These are phyloP conservation scores for Conoideocrella luteorostrata DNA, from an alignment of 2,329 filamentous ascomycete species.

Conservation along the genomic window DNA sequence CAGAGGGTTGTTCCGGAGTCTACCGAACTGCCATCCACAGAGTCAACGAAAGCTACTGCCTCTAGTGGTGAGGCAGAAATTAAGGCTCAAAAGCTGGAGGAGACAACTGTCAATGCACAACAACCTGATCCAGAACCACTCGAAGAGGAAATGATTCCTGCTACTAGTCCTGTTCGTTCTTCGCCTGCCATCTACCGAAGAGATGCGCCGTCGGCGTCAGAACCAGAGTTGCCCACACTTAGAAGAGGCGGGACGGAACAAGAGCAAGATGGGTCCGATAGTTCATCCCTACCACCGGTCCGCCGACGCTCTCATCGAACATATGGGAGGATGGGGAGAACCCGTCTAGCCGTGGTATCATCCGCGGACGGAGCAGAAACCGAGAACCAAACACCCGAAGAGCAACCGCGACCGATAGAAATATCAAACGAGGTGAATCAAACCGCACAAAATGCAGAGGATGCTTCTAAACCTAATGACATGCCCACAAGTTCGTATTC, in stretches of 20 bases:
- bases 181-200: constrained; percentile 18
- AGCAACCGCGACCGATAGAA: background rate
- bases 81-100: background rate
- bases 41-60: constrained; percentile 29
- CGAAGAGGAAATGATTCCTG: constrained; percentile 32
- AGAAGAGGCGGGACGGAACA: constrained; percentile 16
- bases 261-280: constrained; percentile 15
- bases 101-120: background rate
- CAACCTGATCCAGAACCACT: background rate
- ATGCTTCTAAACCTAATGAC: background rate
- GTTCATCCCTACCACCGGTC: constrained; percentile 21
- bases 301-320: constrained; percentile 10
- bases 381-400: background rate
- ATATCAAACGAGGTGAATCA: background rate
- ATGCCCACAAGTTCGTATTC: background rate
- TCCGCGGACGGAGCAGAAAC: constrained; percentile 1
- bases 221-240: constrained; percentile 29
- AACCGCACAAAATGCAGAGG: background rate
- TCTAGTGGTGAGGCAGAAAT: constrained; percentile 17
- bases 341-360: constrained; percentile 4
- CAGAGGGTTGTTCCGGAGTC: constrained; percentile 19
- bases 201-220: constrained; percentile 16
- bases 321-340: constrained; percentile 4
- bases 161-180: constrained; percentile 29
- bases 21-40: constrained; percentile 16